Conservation (phyloP, 2,329 filamentous ascomycete genomes). For the Moelleriella libera region DNA sequence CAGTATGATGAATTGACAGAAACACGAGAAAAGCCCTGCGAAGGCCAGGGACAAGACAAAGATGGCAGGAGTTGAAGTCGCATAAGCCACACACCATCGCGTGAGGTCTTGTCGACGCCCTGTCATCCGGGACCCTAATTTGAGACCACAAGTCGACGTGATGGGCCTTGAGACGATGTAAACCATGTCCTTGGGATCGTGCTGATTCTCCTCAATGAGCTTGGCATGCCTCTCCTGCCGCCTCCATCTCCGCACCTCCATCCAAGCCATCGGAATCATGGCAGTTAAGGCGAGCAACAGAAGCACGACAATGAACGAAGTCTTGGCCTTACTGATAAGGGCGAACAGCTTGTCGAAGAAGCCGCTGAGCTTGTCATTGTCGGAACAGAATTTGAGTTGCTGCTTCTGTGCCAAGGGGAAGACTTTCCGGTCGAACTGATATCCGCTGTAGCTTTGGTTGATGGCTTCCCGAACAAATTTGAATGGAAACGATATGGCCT, state of each 20-base stretch:
- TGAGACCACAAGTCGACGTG: conserved; percentile 59
- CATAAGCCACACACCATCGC: conserved; percentile 76
- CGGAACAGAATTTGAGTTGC: conserved; percentile 73
- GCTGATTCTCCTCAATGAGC: conserved; percentile 49
- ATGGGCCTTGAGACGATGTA: conserved; percentile 77
- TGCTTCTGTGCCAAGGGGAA: conserved; percentile 81
- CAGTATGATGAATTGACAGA: conserved; percentile 73
- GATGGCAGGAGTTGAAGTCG: conserved; percentile 72
- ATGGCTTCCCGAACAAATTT: conserved; percentile 62
- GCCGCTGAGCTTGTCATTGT: conserved; percentile 64
- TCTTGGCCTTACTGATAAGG: conserved; percentile 54
- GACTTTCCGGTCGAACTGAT: conserved; percentile 60
- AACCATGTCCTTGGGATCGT: conserved; percentile 75
- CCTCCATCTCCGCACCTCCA: conserved; percentile 67
- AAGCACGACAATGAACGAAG: conserved; percentile 64
- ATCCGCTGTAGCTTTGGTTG: conserved; percentile 55
- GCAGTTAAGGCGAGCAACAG: conserved; percentile 55
- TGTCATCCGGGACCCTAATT: conserved; percentile 50
- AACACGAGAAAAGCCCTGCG: conserved; percentile 68
- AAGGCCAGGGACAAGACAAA: conserved; percentile 74
- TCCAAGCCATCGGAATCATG: conserved; percentile 66
- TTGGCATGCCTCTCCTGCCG: conserved; percentile 55
- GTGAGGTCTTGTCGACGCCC: conserved; percentile 55
- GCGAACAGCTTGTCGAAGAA: conserved; percentile 67
- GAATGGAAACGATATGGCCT: conserved; percentile 66